These are phyloP conservation scores for Aspergillus texensis DNA, from an alignment of 2,329 filamentous ascomycete genomes.

Conservation along the genomic window DNA sequence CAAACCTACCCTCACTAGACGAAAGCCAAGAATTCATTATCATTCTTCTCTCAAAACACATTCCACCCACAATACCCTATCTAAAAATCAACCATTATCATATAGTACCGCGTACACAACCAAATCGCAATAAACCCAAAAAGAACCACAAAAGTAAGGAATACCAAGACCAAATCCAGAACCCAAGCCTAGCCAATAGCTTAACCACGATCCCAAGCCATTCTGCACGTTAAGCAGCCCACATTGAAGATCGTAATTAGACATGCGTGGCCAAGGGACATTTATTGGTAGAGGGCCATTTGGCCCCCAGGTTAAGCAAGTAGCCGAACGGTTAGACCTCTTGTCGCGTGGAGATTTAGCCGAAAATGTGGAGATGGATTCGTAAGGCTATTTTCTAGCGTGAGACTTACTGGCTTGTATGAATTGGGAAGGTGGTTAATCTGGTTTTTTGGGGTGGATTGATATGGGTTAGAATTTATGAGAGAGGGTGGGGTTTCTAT, in stretches of 20 bases:
- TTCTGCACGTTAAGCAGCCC: no score
- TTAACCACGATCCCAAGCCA: not conserved
- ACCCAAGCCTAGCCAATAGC: not conserved
- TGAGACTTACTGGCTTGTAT: no score
- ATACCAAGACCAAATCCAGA: not conserved
- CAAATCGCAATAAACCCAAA: no score
- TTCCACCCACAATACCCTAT: not conserved
- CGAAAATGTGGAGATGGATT: not conserved
- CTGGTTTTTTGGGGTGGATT: no score
- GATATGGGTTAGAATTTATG: no score
- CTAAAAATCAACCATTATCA: not conserved
- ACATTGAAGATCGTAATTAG: not conserved
- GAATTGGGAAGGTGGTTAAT: no score
- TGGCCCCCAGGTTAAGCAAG: not conserved
- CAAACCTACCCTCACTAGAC: no score
- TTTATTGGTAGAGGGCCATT: not conserved
- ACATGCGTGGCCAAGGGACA: not conserved
- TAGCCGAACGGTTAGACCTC: not conserved
- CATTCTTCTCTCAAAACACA: not conserved
- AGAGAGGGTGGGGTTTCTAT: no score
- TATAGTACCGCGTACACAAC: no score
- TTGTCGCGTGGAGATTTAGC: not conserved
- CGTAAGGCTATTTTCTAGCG: not conserved
- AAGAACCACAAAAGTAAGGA: not conserved
- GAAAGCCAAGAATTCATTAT: not conserved